Evolutionary conservation across 1,139 yeast genomes (phyloP).

Genomic region (Groenewaldozyma auringiensis): DNA sequence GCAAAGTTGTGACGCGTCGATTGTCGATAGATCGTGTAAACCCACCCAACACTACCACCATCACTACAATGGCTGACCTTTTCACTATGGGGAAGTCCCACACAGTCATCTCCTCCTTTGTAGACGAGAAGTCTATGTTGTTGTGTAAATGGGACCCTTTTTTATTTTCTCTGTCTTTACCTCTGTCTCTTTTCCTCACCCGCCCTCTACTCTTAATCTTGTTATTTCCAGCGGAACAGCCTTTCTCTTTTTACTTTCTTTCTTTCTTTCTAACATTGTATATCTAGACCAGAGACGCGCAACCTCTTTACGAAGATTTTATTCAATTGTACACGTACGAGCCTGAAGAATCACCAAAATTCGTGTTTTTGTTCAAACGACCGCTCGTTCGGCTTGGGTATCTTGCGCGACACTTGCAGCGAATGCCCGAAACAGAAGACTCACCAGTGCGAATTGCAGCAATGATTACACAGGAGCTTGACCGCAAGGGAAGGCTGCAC

Average conservation of each 20-base stretch:
- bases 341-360: conserved; percentile 31
- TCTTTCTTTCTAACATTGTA: too few species aligned
- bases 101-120: not conserved
- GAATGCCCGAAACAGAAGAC: conserved; percentile 8
- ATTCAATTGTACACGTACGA: conserved; percentile 28
- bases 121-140: too few species aligned
- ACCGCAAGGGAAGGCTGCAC: conserved; percentile 6
- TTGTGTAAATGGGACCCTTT: not conserved
- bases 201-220: not conserved
- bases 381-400: conserved; percentile 37
- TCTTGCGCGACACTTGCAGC: conserved; percentile 21
- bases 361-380: conserved; percentile 32
- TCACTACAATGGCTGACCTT: too few species aligned
- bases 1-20: not conserved
- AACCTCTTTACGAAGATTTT: conserved; percentile 20
- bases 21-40: not conserved
- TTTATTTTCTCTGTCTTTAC: not conserved
- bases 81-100: too few species aligned
- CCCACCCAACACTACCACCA: not conserved
- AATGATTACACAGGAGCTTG: conserved; percentile 13
- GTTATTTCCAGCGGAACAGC: too few species aligned
- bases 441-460: conserved; percentile 18
- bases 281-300: conserved; percentile 3
- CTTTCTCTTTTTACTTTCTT: too few species aligned
- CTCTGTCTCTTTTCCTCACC: too few species aligned